Evolutionary conservation across 768 basidiomycete species (phyloP).

Genomic region (Amanita polypyramis): DNA sequence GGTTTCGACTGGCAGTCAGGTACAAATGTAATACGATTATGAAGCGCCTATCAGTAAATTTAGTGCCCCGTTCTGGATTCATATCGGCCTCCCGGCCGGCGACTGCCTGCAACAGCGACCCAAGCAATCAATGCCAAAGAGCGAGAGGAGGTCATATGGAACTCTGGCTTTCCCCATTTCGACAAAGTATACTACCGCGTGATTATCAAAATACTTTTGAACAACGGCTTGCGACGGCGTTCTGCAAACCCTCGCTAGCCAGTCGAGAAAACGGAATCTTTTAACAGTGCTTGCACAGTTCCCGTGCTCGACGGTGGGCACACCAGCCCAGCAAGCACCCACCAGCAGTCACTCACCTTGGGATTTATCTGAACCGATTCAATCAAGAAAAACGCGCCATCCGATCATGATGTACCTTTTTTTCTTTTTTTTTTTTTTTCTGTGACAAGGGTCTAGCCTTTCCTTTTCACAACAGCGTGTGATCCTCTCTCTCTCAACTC

Average conservation of each 20-base stretch:
- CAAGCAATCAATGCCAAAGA: background rate
- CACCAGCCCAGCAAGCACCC: too few species aligned
- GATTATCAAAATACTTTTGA: too few species aligned
- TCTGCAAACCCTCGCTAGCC: background rate
- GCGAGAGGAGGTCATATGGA: background rate
- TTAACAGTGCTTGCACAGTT: background rate
- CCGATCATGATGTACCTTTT: background rate
- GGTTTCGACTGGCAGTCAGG: background rate
- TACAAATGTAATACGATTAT: background rate
- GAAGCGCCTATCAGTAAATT: background rate
- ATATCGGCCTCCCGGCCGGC: background rate
- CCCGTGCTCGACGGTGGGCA: too few species aligned
- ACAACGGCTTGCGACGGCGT: background rate
- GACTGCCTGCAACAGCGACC: background rate
- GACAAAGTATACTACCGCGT: too few species aligned
- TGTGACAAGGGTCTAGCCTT: too few species aligned
- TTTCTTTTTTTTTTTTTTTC: too few species aligned
- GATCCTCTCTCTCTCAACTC: background rate
- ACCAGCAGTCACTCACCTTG: too few species aligned
- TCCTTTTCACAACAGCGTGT: too few species aligned
- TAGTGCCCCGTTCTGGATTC: background rate
- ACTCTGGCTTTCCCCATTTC: too few species aligned
- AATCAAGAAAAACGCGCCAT: too few species aligned
- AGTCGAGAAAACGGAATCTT: too few species aligned
- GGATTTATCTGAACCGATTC: too few species aligned